Evolutionary conservation across 2,329 filamentous ascomycete genomes (phyloP).

Genomic region (Beauveria pseudobassiana): DNA sequence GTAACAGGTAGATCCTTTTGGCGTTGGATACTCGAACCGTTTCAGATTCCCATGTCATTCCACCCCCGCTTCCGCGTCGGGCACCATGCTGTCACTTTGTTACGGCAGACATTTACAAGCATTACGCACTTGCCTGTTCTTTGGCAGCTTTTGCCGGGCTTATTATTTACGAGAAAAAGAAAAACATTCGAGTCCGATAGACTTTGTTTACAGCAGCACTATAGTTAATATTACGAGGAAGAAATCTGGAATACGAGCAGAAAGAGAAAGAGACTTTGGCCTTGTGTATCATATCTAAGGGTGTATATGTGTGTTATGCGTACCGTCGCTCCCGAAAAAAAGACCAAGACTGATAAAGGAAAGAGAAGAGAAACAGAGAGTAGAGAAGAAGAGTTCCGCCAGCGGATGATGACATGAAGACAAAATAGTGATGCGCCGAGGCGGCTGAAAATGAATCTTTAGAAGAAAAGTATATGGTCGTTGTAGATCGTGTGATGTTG

Average conservation of each 20-base stretch:
- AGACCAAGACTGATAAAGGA: background rate
- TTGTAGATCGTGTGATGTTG: background rate
- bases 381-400: background rate
- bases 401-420: background rate
- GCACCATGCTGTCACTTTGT: background rate
- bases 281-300: background rate
- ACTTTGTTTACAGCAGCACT: background rate
- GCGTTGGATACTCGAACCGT: slow-evolving; percentile 20
- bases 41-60: background rate
- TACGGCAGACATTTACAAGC: background rate
- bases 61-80: background rate
- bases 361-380: background rate
- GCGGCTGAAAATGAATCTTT: background rate
- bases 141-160: background rate
- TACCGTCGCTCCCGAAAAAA: slow-evolving; percentile 1
- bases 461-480: background rate
- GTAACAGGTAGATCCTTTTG: slow-evolving; percentile 14
- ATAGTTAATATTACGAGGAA: background rate
- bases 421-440: background rate
- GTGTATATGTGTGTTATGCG: background rate
- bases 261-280: background rate
- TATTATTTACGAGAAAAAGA: background rate
- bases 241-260: background rate
- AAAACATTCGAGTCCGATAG: background rate
- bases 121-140: background rate